Base-by-base conservation (phyloP, 139 green algal genomes). In the Haematococcus lacustris region DNA sequence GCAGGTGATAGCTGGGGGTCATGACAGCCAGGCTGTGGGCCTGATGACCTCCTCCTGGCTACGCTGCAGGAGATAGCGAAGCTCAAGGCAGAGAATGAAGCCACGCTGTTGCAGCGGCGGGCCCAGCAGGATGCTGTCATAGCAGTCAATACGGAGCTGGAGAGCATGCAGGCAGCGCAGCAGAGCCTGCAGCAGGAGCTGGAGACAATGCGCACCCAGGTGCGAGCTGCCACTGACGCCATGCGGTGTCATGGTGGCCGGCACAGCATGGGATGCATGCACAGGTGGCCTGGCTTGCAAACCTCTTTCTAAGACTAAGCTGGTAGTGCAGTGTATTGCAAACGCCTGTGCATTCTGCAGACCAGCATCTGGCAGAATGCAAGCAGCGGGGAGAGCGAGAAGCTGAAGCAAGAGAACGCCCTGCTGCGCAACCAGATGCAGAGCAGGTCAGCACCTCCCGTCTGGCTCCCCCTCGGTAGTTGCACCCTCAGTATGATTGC, bases 311-410 rank as follows among this genome's bases (percentile, higher is more conserved):
- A n/a, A n/a, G n/a, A n/a, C n/a, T n/a, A n/a, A n/a, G n/a, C n/a
- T n/a, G n/a, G n/a, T n/a, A n/a, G n/a, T n/a, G n/a, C n/a, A n/a
- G n/a, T n/a, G n/a, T n/a, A n/a, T n/a, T n/a, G n/a, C n/a, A n/a
- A n/a, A n/a, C n/a, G n/a, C n/a, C n/a, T n/a, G n/a, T n/a, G n/a
- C n/a, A n/a, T n/a, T 30, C 23, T 32, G 37, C 80, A 87, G 66
- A 51, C 71, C 1, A 38, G 79, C 51, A 87, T 87, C 37, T 87
- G 82, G 82, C 40, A 72, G 33, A 74, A 64, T 38, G n/a, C 32
- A 57, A 66, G 70, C 70, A 68, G 35, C 37, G 74, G 68, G 40
- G 73, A 81, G 70, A 2, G 62, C 38, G 73, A 88, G 6, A 88
- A 88, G 76, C 59, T 82, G n/a, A 73, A 77, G 41, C 43, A 68